phyloP scores from a whole-genome alignment of 1,284 basidiomycete genomes.

The Afroboletus lepidellus region DNA sequence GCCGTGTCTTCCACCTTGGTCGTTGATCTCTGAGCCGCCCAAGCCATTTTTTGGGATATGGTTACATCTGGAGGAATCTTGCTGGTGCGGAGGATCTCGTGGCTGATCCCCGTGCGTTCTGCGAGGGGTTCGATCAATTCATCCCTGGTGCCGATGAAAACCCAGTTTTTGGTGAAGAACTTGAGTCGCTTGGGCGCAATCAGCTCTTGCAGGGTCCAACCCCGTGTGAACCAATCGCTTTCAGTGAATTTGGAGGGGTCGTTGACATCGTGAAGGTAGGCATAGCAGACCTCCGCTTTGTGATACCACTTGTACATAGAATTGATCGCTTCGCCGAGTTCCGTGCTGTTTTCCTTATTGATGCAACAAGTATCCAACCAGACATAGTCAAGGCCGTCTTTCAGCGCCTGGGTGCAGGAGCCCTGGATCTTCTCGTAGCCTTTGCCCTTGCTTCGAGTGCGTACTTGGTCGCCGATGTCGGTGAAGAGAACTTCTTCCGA shows the following conservation, averaged over 20 bases:
- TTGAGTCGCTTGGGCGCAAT: slow-evolving; percentile 25
- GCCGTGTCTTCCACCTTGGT: slow-evolving; percentile 23
- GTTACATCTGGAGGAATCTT: slow-evolving; percentile 10
- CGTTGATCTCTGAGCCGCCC: slow-evolving; percentile 24
- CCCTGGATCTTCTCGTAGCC: slow-evolving; percentile 25
- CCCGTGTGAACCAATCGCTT: slow-evolving; percentile 31
- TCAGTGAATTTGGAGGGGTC: slow-evolving; percentile 12
- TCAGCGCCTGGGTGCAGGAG: slow-evolving; percentile 17
- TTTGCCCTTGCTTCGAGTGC: slow-evolving; percentile 14
- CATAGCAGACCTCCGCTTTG: slow-evolving; percentile 25
- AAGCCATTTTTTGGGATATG: slow-evolving; percentile 29
- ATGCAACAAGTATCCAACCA: slow-evolving; percentile 35
- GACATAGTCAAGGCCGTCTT: slow-evolving; percentile 18
- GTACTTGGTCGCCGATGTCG: slow-evolving; percentile 20
- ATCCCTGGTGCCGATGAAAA: slow-evolving; percentile 20
- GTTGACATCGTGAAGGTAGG: slow-evolving; percentile 27
- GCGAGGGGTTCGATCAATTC: slow-evolving; percentile 13
- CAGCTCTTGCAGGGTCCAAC: slow-evolving; percentile 11
- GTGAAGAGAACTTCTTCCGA: slow-evolving; percentile 27
- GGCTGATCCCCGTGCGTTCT: slow-evolving; percentile 18
- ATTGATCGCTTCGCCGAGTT: slow-evolving; percentile 29
- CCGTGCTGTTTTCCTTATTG: slow-evolving; percentile 20
- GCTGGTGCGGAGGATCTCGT: slow-evolving; percentile 12
- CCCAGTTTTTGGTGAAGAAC: slow-evolving; percentile 29
- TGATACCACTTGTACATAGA: slow-evolving; percentile 33